Evolutionary conservation across 345 rosid genomes (phyloP).

Genomic region (Turritis glabra): DNA sequence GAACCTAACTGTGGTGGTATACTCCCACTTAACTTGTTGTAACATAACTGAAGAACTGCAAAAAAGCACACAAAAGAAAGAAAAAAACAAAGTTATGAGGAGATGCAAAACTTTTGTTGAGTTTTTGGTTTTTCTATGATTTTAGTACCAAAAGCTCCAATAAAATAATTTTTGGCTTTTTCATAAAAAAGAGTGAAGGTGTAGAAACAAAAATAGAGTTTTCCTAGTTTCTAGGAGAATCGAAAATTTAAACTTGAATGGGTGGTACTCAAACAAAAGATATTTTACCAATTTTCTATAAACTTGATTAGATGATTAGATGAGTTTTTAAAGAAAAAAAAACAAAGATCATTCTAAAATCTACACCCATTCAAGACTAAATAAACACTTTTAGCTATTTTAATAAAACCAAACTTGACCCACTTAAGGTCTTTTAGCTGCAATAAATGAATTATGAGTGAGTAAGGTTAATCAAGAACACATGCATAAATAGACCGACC

Average conservation of each 20-base stretch:
- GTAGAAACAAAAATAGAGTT: not conserved
- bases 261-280: not conserved
- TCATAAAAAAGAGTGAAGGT: not conserved
- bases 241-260: not conserved
- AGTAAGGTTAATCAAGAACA: conserved; percentile 3
- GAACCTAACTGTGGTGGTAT: conserved; percentile 84
- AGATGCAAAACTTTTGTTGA: not conserved
- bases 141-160: not conserved
- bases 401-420: conserved; percentile 19
- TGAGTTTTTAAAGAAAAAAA: not conserved
- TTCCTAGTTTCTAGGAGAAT: not conserved
- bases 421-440: conserved; percentile 5
- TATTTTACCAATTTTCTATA: not conserved
- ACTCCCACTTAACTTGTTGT: conserved; percentile 76
- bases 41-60: conserved; percentile 88
- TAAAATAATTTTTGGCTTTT: not conserved
- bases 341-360: not conserved
- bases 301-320: not conserved
- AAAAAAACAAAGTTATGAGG: not conserved
- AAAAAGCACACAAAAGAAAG: not conserved
- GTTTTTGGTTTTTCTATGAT: no score
- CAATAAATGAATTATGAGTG: conserved; percentile 23
- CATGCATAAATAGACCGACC: conserved; percentile 51
- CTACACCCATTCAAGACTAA: not conserved
- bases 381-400: not conserved